phyloP scores from a whole-genome alignment of 352 stramenopile species.

The Phytophthora cactorum region DNA sequence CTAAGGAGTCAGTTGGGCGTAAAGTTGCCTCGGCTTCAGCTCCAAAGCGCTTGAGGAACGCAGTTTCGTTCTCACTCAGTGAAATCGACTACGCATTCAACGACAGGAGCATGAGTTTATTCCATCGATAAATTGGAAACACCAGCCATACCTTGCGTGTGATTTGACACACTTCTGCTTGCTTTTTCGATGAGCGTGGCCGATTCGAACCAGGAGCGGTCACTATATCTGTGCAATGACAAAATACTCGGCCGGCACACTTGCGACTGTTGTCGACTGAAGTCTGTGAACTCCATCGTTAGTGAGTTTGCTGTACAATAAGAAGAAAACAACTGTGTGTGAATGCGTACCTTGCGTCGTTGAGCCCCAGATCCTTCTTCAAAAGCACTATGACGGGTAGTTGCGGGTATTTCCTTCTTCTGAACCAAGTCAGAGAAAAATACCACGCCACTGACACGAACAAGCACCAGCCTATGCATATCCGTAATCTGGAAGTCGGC shows the following conservation, averaged over 20 bases:
- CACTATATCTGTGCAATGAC: slow-evolving; percentile 43
- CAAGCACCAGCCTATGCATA: slow-evolving; percentile 56
- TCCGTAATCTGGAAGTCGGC: slow-evolving; percentile 67
- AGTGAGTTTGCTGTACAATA: slow-evolving; percentile 4
- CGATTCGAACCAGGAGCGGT: slow-evolving; percentile 13
- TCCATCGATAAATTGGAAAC: neutral
- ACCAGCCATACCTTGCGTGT: slow-evolving; percentile 52
- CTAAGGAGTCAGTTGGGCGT: slow-evolving; percentile 11
- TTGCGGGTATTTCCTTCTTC: slow-evolving; percentile 17
- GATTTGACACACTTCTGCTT: slow-evolving; percentile 57
- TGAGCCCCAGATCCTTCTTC: slow-evolving; percentile 2
- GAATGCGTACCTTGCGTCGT: slow-evolving; percentile 18
- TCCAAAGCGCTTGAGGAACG: slow-evolving; percentile 62
- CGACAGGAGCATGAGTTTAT: neutral
- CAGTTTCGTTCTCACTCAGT: slow-evolving; percentile 62
- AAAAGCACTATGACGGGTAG: neutral
- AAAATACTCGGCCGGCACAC: slow-evolving; percentile 56
- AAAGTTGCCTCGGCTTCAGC: slow-evolving; percentile 57
- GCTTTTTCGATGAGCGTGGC: slow-evolving; percentile 23
- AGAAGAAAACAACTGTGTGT: neutral
- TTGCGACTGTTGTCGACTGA: slow-evolving; percentile 26
- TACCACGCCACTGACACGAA: slow-evolving; percentile 61
- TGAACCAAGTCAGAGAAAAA: slow-evolving; percentile 60
- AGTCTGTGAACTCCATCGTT: slow-evolving; percentile 17
- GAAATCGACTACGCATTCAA: slow-evolving; percentile 50